These are phyloP conservation scores for Tripidium arundinaceum DNA, from an alignment of 202 grass and related monocot genomes.

Conservation along the genomic window DNA sequence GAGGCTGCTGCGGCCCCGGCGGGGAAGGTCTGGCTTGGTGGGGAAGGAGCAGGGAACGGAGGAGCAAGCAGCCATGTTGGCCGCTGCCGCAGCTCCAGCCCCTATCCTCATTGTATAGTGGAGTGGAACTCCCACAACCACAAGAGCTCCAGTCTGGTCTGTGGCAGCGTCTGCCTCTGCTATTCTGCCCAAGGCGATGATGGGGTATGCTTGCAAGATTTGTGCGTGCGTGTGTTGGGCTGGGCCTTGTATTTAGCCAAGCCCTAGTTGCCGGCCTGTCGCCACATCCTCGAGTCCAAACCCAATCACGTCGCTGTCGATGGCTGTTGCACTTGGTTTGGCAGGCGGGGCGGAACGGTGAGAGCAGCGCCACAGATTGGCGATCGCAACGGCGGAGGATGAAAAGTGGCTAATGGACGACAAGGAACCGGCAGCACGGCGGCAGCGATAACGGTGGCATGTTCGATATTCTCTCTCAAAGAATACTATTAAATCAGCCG, in stretches of 20 bases:
- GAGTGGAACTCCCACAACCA: background rate
- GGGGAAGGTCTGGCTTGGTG: background rate
- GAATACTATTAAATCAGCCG: too few species aligned
- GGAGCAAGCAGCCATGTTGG: slow-evolving; percentile 36
- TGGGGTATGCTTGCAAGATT: too few species aligned
- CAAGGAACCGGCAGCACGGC: too few species aligned
- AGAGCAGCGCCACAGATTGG: too few species aligned
- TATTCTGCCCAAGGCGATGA: too few species aligned
- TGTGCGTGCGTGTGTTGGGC: background rate
- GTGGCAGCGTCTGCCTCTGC: too few species aligned
- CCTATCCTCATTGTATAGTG: background rate
- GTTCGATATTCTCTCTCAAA: too few species aligned
- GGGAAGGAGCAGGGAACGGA: slow-evolving; percentile 17
- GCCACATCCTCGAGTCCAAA: background rate
- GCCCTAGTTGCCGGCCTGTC: background rate
- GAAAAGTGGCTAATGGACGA: too few species aligned
- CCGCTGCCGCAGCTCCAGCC: background rate
- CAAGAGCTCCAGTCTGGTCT: background rate
- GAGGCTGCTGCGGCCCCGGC: background rate
- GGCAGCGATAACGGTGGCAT: too few species aligned
- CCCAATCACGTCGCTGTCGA: too few species aligned
- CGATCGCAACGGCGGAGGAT: background rate
- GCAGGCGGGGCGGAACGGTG: too few species aligned
- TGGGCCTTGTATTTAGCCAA: background rate
- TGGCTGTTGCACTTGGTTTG: too few species aligned